Base-by-base conservation (phyloP, 2,329 filamentous ascomycete genomes). In the Penicillium expansum region DNA sequence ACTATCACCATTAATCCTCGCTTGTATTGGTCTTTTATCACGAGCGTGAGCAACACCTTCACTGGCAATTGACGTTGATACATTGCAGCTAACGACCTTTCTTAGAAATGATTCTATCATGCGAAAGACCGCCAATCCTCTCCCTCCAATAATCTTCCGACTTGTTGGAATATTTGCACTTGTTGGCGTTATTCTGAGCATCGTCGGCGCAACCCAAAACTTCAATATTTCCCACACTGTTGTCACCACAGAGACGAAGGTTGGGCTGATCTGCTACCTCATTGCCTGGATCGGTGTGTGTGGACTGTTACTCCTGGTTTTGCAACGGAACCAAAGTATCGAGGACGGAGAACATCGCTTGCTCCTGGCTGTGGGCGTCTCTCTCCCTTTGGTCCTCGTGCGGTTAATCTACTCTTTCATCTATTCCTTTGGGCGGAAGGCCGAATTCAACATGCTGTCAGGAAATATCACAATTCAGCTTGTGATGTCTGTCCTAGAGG, bases 331-430 rank as follows among this genome's bases (percentile, higher is more conserved):
- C 29, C 50, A 57, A 5, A 64, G 63, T 32, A 62, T 72, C 1
- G 65, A 62, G 5, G 22, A 54, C 2, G 69, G 69, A 35, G 70
- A 74, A 55, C 63, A 61, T 38, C 58, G 65, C 2, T 58, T 74
- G 5, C 62, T 72, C 27, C 55, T 66, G 14, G 70, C 67, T 4
- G 63, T 71, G 6, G 53, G 65, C 2, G 39, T 65, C 18, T 69
- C 68, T 2, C 51, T 71, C 3, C 69, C 72, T 0, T 61, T 74
- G 18, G 49, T 75, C 3, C 64, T 66, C 29, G 60, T 72, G 16
- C 65, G 71, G 16, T 49, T 74, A 1, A 45, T 71, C n/a, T 74
- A 68, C 57, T 67, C 66, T 42, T 42, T 72, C 7, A 45, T 75
- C 3, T 60, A 65, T 5, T 53, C 63, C 18, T 75, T 74, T 48